phyloP scores from a whole-genome alignment of 768 basidiomycete species.

The Daedaleopsis sinensis region DNA sequence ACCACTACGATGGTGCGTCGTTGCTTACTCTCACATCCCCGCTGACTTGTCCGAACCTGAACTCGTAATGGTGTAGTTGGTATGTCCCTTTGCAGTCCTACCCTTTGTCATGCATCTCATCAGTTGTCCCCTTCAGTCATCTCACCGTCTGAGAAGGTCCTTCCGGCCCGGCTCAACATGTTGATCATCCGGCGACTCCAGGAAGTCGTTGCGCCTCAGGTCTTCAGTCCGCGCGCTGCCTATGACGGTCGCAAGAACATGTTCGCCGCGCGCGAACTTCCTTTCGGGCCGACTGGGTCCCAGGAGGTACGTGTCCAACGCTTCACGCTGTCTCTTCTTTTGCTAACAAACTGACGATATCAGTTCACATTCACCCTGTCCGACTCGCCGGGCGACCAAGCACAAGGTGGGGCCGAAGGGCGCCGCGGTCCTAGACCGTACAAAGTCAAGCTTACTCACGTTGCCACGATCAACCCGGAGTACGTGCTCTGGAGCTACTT shows the following conservation, averaged over 20 bases:
- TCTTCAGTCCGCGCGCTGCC: constrained; percentile 73
- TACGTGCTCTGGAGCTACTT: constrained; percentile 38
- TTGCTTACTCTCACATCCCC: background rate
- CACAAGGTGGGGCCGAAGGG: constrained; percentile 3
- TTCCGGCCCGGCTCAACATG: constrained; percentile 71
- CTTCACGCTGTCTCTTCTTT: background rate
- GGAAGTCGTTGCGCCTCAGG: constrained; percentile 52
- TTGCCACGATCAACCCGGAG: constrained; percentile 87
- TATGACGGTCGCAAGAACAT: constrained; percentile 84
- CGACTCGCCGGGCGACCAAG: constrained; percentile 28
- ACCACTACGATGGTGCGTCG: constrained; percentile 77
- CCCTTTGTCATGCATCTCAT: constrained; percentile 20
- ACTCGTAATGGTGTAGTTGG: constrained; percentile 16
- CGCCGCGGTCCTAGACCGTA: constrained; percentile 59
- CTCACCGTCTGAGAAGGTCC: constrained; percentile 64
- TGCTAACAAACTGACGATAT: background rate
- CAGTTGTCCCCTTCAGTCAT: constrained; percentile 48
- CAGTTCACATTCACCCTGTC: constrained; percentile 57
- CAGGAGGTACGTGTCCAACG: constrained; percentile 49
- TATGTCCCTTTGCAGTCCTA: constrained; percentile 19
- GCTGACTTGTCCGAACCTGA: background rate
- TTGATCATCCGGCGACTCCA: constrained; percentile 70
- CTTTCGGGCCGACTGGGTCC: constrained; percentile 52
- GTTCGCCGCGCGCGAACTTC: constrained; percentile 62
- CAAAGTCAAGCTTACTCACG: constrained; percentile 64